Evolutionary conservation across 1,284 basidiomycete genomes (phyloP).

Genomic region (Tilletia walkeri): DNA sequence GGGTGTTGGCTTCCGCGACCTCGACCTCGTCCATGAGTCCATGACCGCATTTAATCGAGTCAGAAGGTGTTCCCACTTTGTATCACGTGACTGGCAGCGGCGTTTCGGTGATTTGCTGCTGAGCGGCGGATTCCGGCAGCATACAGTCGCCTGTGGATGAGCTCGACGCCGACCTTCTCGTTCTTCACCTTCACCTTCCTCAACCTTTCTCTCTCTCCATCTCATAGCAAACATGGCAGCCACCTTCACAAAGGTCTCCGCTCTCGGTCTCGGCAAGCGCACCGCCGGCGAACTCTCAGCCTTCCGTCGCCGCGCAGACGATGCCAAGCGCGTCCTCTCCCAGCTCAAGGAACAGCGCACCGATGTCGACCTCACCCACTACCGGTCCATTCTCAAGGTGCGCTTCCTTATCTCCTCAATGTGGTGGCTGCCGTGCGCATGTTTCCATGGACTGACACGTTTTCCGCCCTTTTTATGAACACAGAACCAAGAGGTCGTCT

Average conservation of each 20-base stretch:
- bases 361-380: constrained; percentile 82
- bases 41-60: neutral
- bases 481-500: constrained; percentile 88
- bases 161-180: neutral
- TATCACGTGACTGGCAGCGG: too few species aligned
- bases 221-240: constrained; percentile 11
- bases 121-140: too few species aligned
- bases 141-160: too few species aligned
- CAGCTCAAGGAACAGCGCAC: constrained; percentile 72
- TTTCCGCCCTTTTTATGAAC: neutral
- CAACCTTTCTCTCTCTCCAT: neutral
- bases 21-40: neutral
- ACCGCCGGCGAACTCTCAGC: constrained; percentile 69
- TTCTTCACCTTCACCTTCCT: neutral
- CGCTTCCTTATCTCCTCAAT: neutral
- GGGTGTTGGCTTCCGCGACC: neutral
- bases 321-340: constrained; percentile 75
- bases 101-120: too few species aligned
- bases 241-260: constrained; percentile 48
- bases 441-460: neutral
- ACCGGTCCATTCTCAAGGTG: constrained; percentile 71
- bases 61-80: too few species aligned
- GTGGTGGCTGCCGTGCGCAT: neutral
- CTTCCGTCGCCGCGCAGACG: constrained; percentile 91
- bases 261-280: constrained; percentile 54